Conservation (phyloP, 2,329 filamentous ascomycete species). For the Hypoxylon sp. region DNA sequence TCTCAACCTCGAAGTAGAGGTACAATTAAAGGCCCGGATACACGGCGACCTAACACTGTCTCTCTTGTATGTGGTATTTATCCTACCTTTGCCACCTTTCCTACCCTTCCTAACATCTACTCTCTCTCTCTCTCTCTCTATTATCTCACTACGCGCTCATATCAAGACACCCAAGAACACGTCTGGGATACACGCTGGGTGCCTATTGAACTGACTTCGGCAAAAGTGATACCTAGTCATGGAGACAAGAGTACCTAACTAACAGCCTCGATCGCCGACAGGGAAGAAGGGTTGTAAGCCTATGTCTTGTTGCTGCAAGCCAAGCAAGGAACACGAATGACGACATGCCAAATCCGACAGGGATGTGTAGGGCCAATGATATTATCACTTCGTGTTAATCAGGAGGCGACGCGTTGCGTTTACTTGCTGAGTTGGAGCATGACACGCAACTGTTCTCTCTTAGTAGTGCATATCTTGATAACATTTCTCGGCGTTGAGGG, state of each 20-base stretch:
- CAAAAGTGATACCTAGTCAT: constrained; percentile 38
- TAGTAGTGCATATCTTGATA: background rate
- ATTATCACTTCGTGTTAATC: background rate
- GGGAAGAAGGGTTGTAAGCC: constrained; percentile 45
- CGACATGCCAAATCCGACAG: constrained; percentile 1
- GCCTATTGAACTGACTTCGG: constrained; percentile 32
- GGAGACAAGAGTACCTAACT: constrained; percentile 38
- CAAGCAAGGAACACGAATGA: constrained; percentile 13
- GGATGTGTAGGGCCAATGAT: constrained; percentile 6
- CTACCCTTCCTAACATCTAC: too few relatives aligned
- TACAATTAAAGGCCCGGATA: constrained; percentile 87
- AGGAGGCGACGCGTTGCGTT: constrained; percentile 1
- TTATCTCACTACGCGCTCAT: background rate
- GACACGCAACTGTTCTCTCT: background rate
- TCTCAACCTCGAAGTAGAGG: constrained; percentile 85
- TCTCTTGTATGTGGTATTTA: constrained; percentile 64
- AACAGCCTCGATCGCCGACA: constrained; percentile 39
- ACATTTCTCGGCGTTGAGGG: constrained; percentile 5
- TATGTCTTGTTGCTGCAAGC: constrained; percentile 15
- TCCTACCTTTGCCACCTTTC: constrained; percentile 1
- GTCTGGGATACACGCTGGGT: constrained; percentile 18
- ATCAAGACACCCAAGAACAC: constrained; percentile 10
- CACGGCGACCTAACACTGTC: constrained; percentile 85
- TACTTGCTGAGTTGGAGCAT: background rate
- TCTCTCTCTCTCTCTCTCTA: too few relatives aligned